Base-by-base conservation (phyloP, 1,139 yeast genomes). In the Yamadazyma atmosphaerica region DNA sequence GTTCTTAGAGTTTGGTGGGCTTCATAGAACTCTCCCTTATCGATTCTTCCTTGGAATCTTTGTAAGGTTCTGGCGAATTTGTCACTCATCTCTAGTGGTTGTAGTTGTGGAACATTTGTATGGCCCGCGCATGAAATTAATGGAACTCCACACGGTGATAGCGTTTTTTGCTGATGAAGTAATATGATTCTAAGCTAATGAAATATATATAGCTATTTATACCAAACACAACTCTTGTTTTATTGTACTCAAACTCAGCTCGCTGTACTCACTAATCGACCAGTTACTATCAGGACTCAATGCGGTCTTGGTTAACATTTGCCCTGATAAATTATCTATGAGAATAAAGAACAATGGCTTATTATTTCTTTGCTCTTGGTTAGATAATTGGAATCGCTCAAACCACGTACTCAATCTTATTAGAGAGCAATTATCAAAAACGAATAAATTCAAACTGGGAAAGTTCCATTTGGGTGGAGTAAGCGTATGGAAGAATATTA, bases 1-100 rank as follows among this genome's bases (percentile, higher is more conserved):
- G 97, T 88, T 53, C 96, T 71, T 37, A 90, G 73, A 0, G 96
- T 90, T 61, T 90, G 98, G 56, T 90, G 96, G 0, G 98, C 98
- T 58, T 92, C 98, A 56, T 90, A 90, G 63, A 74, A 88, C 38
- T 89, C 86, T 2, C 89, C 89, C 35, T 74, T 75, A 35, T 76
- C 78, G 46, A 90, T 83, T 53, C 86, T 83, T 34, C 75, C 72
- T 52, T 81, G 79, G 63, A 84, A 84, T 44, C 92, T 65, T 23
- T 72, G 79, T 34, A 84, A 62, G 2, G 88, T 82, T 53, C 77
- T 75, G 38, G 74, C 70, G 28, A 83, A 61, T 52, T 81, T 82
- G 47, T 63, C 69, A 26, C 60, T 51, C 64, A 60, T 59, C 33
- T 7, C 32, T 23, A 4, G 26, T 12, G 26, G 16, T 29, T 21